Evolutionary conservation across 345 rosid genomes (phyloP).

Genomic region (Mallotus nudiflorus): DNA sequence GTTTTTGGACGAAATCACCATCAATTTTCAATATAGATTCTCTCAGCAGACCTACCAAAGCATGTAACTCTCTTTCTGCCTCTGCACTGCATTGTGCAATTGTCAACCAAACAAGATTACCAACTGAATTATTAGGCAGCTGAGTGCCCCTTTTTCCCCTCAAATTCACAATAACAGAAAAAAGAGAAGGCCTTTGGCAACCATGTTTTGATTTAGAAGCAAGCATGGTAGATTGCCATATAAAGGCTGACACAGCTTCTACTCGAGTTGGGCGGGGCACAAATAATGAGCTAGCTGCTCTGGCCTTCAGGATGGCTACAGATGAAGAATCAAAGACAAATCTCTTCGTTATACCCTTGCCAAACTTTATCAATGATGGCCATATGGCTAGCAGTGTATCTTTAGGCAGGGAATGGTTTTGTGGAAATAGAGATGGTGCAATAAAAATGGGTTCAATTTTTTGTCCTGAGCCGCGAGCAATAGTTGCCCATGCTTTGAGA

Average conservation of each 20-base stretch:
- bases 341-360: conserved; percentile 33
- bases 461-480: conserved; percentile 13
- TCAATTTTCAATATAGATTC: conserved; percentile 12
- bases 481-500: conserved; percentile 43
- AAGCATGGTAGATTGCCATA: conserved; percentile 39
- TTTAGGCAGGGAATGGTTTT: background rate
- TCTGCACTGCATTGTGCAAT: conserved; percentile 2
- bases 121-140: conserved; percentile 38
- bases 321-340: conserved; percentile 44
- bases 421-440: conserved; percentile 36
- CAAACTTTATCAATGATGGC: conserved; percentile 8
- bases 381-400: background rate
- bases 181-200: conserved; percentile 29
- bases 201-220: conserved; percentile 29
- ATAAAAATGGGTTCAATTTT: conserved; percentile 30
- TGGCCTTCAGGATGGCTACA: conserved; percentile 36
- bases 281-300: conserved; percentile 25
- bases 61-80: conserved; percentile 10
- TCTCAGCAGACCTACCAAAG: conserved; percentile 11
- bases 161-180: conserved; percentile 39
- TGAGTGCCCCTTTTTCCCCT: conserved; percentile 30
- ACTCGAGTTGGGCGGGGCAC: conserved; percentile 45
- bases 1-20: conserved; percentile 19
- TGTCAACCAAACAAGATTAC: conserved; percentile 42
- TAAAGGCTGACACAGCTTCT: conserved; percentile 51